Conservation (phyloP, 1,139 yeast genomes). For the Sugiyamaella pinicola region DNA sequence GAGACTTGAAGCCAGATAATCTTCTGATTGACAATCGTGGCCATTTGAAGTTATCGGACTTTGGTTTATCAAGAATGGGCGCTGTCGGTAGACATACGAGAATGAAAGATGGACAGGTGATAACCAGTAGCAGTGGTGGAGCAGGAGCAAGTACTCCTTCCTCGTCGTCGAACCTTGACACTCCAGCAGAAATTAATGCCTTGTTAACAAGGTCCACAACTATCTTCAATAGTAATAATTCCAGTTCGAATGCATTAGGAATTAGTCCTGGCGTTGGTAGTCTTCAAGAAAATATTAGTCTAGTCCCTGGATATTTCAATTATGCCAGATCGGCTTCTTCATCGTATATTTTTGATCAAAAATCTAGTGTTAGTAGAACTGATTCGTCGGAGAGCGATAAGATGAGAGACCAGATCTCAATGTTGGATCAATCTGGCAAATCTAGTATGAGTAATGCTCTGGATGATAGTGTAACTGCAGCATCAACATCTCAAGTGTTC, state of each 20-base stretch:
- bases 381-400: conserved; percentile 23
- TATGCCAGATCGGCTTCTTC: conserved; percentile 18
- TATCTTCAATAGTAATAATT: conserved; percentile 1
- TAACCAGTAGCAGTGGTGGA: conserved; percentile 7
- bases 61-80: conserved; percentile 91
- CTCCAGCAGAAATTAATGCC: conserved; percentile 12
- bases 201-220: conserved; percentile 5
- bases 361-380: conserved; percentile 11
- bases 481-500: conserved; percentile 6
- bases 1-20: conserved; percentile 95
- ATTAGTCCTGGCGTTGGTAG: conserved; percentile 28
- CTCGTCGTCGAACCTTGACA: conserved; percentile 17
- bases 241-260: conserved; percentile 12
- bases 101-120: conserved; percentile 14
- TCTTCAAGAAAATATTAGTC: conserved; percentile 33
- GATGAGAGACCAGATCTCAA: conserved; percentile 6
- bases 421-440: conserved; percentile 17
- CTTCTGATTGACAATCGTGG: conserved; percentile 82
- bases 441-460: not conserved
- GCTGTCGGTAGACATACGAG: conserved; percentile 73
- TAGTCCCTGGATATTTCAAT: conserved; percentile 37
- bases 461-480: conserved; percentile 2
- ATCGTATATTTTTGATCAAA: conserved; percentile 25
- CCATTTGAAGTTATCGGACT: conserved; percentile 89
- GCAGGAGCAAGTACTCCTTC: conserved; percentile 6